Evolutionary conservation across 306 rosid genomes (phyloP).

Genomic region (Cicer judaicum): DNA sequence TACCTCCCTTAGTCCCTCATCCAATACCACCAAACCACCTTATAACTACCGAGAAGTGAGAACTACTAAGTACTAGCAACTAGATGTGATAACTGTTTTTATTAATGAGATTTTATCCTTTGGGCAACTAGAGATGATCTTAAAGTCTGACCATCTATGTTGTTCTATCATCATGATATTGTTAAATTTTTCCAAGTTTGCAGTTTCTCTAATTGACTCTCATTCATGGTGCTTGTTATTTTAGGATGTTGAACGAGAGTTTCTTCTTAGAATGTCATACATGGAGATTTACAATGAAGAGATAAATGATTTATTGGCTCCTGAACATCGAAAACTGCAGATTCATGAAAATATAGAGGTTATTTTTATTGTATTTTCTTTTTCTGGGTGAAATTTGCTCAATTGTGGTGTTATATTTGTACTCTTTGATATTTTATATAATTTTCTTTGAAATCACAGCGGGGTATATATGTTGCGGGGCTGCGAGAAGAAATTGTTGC

Average conservation of each 20-base stretch:
- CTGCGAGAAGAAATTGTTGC: conserved; percentile 94
- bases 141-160: conserved; percentile 13
- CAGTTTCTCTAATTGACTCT: conserved; percentile 3
- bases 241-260: conserved; percentile 84
- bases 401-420: conserved; percentile 22
- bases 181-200: conserved; percentile 8
- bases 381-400: background rate
- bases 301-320: conserved; percentile 90
- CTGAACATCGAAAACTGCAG: conserved; percentile 94
- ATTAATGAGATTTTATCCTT: conserved; percentile 25
- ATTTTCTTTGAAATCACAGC: conserved; percentile 56
- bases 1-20: no score
- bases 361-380: background rate
- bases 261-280: conserved; percentile 96
- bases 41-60: no score
- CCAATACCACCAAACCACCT: no score
- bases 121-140: conserved; percentile 33
- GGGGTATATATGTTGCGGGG: conserved; percentile 96
- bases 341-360: conserved; percentile 96
- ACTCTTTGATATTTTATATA: conserved; percentile 28
- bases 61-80: background rate
- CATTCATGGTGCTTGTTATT: conserved; percentile 2
- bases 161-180: conserved; percentile 9
- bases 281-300: conserved; percentile 98
- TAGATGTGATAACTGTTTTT: conserved; percentile 15